Conservation (phyloP, 2,329 filamentous ascomycete genomes). For the Penicillium occitanis region DNA sequence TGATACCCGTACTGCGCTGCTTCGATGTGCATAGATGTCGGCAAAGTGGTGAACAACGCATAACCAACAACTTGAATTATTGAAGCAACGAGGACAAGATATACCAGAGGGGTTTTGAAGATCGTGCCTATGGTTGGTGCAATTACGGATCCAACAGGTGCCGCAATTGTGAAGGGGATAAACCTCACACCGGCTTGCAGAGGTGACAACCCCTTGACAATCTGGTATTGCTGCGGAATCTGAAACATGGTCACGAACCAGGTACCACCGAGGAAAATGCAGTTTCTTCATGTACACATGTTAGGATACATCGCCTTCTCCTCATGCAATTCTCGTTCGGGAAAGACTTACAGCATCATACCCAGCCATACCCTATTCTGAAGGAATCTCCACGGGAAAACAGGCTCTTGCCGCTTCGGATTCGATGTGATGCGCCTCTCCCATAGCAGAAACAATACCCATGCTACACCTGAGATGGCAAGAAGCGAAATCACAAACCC, state of each 20-base stretch:
- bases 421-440: background rate
- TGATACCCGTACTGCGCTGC: conserved; percentile 36
- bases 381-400: conserved; percentile 22
- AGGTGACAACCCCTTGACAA: conserved; percentile 6
- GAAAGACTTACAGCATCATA: conserved; percentile 22
- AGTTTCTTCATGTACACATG: background rate
- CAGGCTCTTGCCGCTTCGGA: conserved; percentile 17
- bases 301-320: background rate
- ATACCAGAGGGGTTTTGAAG: conserved; percentile 30
- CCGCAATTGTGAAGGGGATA: conserved; percentile 4
- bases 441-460: conserved; percentile 4
- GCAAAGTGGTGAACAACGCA: conserved; percentile 31
- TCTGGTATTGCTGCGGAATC: conserved; percentile 1
- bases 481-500: conserved; percentile 18
- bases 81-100: conserved; percentile 32
- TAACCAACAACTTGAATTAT: conserved; percentile 37
- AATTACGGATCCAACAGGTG: background rate
- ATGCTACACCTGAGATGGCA: background rate
- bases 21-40: background rate
- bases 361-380: conserved; percentile 22
- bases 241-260: conserved; percentile 30
- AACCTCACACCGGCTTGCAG: conserved; percentile 5
- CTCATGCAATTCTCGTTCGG: background rate
- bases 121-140: background rate
- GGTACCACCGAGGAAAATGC: conserved; percentile 35